Base-by-base conservation (phyloP, 2,329 filamentous ascomycete species). In the Colletotrichum tabaci region DNA sequence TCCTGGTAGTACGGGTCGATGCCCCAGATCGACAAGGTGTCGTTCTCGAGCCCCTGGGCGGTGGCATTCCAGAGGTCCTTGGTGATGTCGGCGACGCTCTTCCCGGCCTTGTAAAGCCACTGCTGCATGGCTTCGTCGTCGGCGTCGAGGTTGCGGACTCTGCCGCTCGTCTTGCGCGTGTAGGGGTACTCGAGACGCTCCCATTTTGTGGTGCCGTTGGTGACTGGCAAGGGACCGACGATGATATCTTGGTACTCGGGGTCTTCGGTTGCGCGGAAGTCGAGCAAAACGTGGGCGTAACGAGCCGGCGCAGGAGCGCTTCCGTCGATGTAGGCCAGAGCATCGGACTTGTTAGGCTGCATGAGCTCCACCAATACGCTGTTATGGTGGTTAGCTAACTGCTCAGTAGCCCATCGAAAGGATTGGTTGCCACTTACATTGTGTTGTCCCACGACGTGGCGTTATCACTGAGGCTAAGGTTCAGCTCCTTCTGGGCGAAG, bases 291-390 rank as follows among this genome's bases (percentile, higher is more conserved):
- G 61, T 84, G 84, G 4, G 85, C 86, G 75, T 84, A 87, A 21
- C 83, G 79, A 2, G 75, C 65, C 1, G 85, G 85, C 1, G 77
- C 74, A 4, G 80, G 66, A 0, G 76, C 81, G 8, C 75, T 72
- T 2, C 79, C 79, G 42, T 87, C 84, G 2, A 88, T 75, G 66
- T 86, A 88, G 2, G 80, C 69, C 57, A 86, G 66, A 0, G 81
- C 83, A 67, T 86, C 85, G 0, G 84, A 85, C 78, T 88, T 88
- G 77, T 88, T 88, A 0, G 86, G 86, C 26, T 77, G 74, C 61
- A 87, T 77, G 0, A 83, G 72, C 75, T 87, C 85, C 1, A 80
- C 75, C 2, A 80, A 74, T 4, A 80, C 61, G 12, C 77, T 79
- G 47, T 72, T 4, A 5, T 18, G 26, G 55, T 23, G 52, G 55